These are phyloP conservation scores for Didymosphaeria variabile DNA, from an alignment of 2,329 filamentous ascomycete species.

Conservation along the genomic window DNA sequence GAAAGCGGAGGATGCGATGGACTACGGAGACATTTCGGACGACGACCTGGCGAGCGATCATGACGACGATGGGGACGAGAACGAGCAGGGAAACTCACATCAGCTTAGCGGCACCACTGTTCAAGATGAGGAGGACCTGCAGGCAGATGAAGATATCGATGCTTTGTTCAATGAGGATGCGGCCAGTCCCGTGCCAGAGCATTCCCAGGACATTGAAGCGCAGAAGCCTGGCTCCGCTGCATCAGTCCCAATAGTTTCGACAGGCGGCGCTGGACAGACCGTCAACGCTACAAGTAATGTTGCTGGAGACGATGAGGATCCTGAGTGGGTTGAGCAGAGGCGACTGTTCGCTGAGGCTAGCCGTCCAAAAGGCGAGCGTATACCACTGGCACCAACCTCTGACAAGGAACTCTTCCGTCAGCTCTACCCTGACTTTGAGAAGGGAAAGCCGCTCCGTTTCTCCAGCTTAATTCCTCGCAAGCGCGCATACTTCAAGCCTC, in stretches of 20 bases:
- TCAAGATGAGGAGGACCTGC: constrained; percentile 35
- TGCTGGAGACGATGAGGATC: constrained; percentile 34
- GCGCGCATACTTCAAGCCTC: constrained; percentile 78
- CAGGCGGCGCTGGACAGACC: constrained; percentile 21
- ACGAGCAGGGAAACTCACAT: constrained; percentile 26
- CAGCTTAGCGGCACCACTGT: constrained; percentile 45
- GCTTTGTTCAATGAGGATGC: constrained; percentile 72
- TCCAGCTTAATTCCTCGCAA: constrained; percentile 84
- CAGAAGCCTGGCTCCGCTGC: background rate
- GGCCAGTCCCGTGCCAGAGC: constrained; percentile 7
- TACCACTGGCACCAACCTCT: constrained; percentile 75
- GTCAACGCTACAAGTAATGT: background rate
- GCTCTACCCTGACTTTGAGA: constrained; percentile 82
- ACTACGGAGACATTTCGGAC: constrained; percentile 91
- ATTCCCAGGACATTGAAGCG: background rate
- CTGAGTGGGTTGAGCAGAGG: constrained; percentile 46
- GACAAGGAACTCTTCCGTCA: constrained; percentile 79
- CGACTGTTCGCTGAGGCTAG: constrained; percentile 41
- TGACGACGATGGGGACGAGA: constrained; percentile 32
- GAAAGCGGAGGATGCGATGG: constrained; percentile 91
- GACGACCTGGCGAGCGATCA: constrained; percentile 86
- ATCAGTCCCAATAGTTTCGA: background rate
- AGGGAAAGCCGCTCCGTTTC: constrained; percentile 78
- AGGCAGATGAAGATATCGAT: constrained; percentile 65
- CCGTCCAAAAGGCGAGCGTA: constrained; percentile 50